Evolutionary conservation across 345 rosid genomes (phyloP).

Genomic region (Fremontodendron californicum): DNA sequence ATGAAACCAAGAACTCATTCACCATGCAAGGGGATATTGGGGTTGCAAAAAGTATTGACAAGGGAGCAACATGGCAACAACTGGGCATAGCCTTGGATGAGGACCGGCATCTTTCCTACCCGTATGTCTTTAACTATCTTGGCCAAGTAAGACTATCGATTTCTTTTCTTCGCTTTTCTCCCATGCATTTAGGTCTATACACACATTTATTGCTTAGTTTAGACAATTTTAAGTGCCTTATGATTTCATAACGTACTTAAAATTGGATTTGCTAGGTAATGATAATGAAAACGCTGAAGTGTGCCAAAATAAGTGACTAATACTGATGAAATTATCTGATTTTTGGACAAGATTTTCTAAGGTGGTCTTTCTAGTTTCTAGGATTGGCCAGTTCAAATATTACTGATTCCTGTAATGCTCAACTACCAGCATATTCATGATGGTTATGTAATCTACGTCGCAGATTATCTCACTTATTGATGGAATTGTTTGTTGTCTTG

Average conservation of each 20-base stretch:
- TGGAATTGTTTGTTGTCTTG: slow-evolving; percentile 2
- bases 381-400: background rate
- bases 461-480: background rate
- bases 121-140: slow-evolving; percentile 69
- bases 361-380: background rate
- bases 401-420: background rate
- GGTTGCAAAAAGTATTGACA: slow-evolving; percentile 72
- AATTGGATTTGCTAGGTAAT: no score
- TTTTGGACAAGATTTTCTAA: background rate
- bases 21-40: slow-evolving; percentile 96
- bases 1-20: slow-evolving; percentile 71
- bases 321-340: background rate
- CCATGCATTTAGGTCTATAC: background rate
- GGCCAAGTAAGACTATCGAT: slow-evolving; percentile 56
- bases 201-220: background rate
- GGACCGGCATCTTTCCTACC: slow-evolving; percentile 93
- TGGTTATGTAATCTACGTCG: background rate
- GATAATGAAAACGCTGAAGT: background rate
- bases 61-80: slow-evolving; percentile 90
- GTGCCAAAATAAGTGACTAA: background rate
- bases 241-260: background rate
- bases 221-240: background rate
- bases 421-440: background rate
- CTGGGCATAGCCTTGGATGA: slow-evolving; percentile 90
- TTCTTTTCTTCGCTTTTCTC: background rate